phyloP scores from a whole-genome alignment of 2,329 filamentous ascomycete species.

The Hypoxylon sp. region DNA sequence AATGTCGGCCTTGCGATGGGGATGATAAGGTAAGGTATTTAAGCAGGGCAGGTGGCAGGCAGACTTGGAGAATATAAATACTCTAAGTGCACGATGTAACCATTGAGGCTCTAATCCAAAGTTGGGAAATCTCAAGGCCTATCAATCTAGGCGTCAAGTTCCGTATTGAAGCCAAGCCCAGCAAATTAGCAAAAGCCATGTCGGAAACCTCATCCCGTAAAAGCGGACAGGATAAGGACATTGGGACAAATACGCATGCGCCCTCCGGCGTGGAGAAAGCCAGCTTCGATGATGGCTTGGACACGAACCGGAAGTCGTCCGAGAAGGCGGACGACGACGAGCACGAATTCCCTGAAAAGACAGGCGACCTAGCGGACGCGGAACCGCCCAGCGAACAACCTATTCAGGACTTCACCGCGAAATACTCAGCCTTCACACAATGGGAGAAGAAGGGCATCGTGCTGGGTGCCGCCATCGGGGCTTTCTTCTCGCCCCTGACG shows the following conservation, averaged over 20 bases:
- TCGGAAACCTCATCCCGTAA: conserved; percentile 24
- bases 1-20: conserved; percentile 1
- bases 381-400: conserved; percentile 30
- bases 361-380: neutral
- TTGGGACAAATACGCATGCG: too few species aligned
- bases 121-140: too few species aligned
- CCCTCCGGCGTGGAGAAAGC: conserved; percentile 2
- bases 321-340: conserved; percentile 8
- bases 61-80: neutral
- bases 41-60: conserved; percentile 4
- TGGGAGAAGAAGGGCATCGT: conserved; percentile 46
- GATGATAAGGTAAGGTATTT: conserved; percentile 18
- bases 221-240: conserved; percentile 5
- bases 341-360: neutral
- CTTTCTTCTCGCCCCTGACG: conserved; percentile 47
- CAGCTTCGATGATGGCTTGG: conserved; percentile 23
- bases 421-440: conserved; percentile 40
- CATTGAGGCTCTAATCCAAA: too few species aligned
- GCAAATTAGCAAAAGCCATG: too few species aligned
- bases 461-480: conserved; percentile 41
- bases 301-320: neutral
- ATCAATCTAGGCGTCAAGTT: too few species aligned
- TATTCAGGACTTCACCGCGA: conserved; percentile 14
- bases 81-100: too few species aligned
- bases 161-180: too few species aligned